Evolutionary conservation across 345 rosid species (phyloP).

Genomic region (Lepidium aucheri): DNA sequence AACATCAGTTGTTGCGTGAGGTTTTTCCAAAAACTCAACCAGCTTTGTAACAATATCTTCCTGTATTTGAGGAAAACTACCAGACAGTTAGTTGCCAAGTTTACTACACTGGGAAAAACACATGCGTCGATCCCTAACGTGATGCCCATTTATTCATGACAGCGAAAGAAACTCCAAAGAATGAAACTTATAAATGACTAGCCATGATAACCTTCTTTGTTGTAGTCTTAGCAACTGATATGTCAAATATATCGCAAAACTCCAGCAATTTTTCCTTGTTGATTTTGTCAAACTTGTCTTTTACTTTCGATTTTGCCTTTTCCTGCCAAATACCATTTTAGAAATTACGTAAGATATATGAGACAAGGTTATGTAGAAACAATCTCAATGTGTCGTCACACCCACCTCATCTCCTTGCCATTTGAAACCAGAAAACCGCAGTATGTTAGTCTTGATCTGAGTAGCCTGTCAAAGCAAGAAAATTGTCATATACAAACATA

Average conservation of each 20-base stretch:
- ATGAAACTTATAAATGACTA: not conserved
- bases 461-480: conserved; percentile 58
- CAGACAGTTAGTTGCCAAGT: not conserved
- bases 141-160: not conserved
- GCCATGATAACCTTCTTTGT: conserved; percentile 58
- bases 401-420: conserved; percentile 90
- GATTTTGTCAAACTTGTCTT: conserved; percentile 79
- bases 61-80: conserved; percentile 31
- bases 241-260: conserved; percentile 77
- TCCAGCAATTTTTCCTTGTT: conserved; percentile 77
- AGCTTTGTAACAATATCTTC: conserved; percentile 69
- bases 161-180: no score
- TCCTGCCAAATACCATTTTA: conserved; percentile 39
- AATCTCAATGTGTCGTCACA: not conserved
- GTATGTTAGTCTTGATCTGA: conserved; percentile 71
- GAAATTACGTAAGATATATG: not conserved
- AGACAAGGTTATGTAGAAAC: not conserved
- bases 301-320: conserved; percentile 63
- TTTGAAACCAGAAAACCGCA: conserved; percentile 83
- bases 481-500: conserved; percentile 11
- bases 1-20: conserved; percentile 65
- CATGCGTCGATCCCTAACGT: not conserved
- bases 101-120: not conserved
- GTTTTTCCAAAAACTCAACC: conserved; percentile 75
- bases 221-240: conserved; percentile 50